A percentile compares a stretch with the other conserved stretches of the same genome.
phyloP scores from a whole-genome alignment of 345 rosid genomes.

The Brassica rapa region DNA sequence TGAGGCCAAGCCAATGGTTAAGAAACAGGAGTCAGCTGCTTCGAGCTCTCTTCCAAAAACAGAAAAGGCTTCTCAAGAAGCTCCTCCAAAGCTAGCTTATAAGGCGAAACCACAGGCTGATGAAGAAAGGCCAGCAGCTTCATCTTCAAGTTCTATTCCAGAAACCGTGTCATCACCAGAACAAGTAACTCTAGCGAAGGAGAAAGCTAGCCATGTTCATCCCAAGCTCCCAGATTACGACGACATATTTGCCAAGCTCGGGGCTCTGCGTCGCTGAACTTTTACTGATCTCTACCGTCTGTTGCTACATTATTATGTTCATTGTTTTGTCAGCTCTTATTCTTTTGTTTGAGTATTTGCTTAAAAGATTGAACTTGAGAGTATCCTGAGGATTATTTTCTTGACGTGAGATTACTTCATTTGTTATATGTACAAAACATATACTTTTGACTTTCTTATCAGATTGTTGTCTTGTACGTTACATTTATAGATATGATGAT shows the following conservation, averaged over 20 bases:
- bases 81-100: slow-evolving; percentile 24
- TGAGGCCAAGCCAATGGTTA: slow-evolving; percentile 36
- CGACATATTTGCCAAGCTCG: slow-evolving; percentile 54
- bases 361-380: background rate
- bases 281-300: background rate
- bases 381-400: background rate
- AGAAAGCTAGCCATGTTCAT: slow-evolving; percentile 70
- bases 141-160: slow-evolving; percentile 26
- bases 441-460: background rate
- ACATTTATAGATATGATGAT: background rate
- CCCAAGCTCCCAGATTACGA: slow-evolving; percentile 95
- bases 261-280: slow-evolving; percentile 48
- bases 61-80: slow-evolving; percentile 26
- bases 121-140: slow-evolving; percentile 37
- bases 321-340: background rate
- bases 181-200: slow-evolving; percentile 35
- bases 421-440: background rate
- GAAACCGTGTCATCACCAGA: slow-evolving; percentile 41
- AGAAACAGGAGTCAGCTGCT: slow-evolving; percentile 31
- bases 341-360: slow-evolving; percentile 31
- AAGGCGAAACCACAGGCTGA: slow-evolving; percentile 33
- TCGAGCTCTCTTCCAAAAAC: slow-evolving; percentile 31
- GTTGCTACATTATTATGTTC: slow-evolving; percentile 12
- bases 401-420: background rate
- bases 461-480: background rate